phyloP scores from a whole-genome alignment of 108 stramenopile genomes.

The Conticribra weissflogii region DNA sequence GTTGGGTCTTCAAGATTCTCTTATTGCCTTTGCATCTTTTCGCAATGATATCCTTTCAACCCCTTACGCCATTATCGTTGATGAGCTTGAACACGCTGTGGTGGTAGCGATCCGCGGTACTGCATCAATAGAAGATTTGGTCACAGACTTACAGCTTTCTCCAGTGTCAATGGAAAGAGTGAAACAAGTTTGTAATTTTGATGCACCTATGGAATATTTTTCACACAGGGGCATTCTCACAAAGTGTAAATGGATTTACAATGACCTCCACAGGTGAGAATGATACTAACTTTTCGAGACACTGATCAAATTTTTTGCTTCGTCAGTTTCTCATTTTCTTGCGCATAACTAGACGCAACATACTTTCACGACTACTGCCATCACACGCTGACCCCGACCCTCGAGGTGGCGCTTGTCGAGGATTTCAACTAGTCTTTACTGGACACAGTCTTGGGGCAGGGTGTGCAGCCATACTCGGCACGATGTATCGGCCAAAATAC shows the following conservation, averaged over 20 bases:
- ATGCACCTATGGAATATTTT: constrained; percentile 6
- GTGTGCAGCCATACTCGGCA: background rate
- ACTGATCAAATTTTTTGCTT: background rate
- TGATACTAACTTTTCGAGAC: background rate
- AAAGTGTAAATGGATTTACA: constrained; percentile 38
- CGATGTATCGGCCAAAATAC: background rate
- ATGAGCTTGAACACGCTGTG: constrained; percentile 27
- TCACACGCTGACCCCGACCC: background rate
- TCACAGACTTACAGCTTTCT: constrained; percentile 16
- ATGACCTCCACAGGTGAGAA: constrained; percentile 18
- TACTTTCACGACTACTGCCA: background rate
- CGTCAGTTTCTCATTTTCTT: background rate
- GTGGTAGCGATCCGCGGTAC: constrained; percentile 31
- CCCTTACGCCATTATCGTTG: constrained; percentile 26
- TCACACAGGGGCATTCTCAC: constrained; percentile 25
- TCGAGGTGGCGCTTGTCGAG: background rate
- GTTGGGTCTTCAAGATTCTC: constrained; percentile 11
- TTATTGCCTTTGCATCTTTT: constrained; percentile 17
- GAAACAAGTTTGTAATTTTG: constrained; percentile 19
- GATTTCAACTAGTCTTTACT: constrained; percentile 9
- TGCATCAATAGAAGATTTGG: constrained; percentile 23
- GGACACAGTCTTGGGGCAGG: constrained; percentile 18
- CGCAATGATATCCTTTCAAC: constrained; percentile 7
- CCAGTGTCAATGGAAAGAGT: constrained; percentile 13
- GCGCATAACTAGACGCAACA: background rate